These are phyloP conservation scores for Colletotrichum paranaense DNA, from an alignment of 2,329 filamentous ascomycete species.

Conservation along the genomic window DNA sequence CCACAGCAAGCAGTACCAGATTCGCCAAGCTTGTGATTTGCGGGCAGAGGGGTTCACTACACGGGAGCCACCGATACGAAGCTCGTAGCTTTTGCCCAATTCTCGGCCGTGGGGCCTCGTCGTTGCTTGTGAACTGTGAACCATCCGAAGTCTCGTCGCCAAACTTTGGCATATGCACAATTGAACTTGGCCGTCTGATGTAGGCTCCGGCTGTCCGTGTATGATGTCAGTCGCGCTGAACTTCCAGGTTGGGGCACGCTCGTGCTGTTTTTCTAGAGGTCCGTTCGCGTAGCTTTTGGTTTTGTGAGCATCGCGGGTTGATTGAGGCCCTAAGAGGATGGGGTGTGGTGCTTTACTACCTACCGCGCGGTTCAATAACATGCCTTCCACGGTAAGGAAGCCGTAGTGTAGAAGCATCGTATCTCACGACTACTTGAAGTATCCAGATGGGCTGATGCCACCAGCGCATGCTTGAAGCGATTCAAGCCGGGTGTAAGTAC, in stretches of 20 bases:
- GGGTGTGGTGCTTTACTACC: too few relatives aligned
- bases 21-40: neutral
- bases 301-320: neutral
- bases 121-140: neutral
- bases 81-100: neutral
- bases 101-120: neutral
- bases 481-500: too few relatives aligned
- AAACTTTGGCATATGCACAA: neutral
- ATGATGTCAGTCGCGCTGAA: neutral
- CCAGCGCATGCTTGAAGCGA: too few relatives aligned
- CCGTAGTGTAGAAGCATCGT: too few relatives aligned
- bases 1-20: neutral
- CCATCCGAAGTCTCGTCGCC: neutral
- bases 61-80: neutral
- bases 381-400: too few relatives aligned
- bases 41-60: too few relatives aligned
- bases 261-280: neutral
- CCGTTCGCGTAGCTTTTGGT: too few relatives aligned
- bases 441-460: too few relatives aligned
- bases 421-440: too few relatives aligned
- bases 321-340: neutral
- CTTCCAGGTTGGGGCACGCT: neutral
- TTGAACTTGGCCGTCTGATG: neutral
- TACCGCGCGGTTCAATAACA: too few relatives aligned
- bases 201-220: neutral